Base-by-base conservation (phyloP, 2,329 filamentous ascomycete genomes). In the Nannizzia gypsea region DNA sequence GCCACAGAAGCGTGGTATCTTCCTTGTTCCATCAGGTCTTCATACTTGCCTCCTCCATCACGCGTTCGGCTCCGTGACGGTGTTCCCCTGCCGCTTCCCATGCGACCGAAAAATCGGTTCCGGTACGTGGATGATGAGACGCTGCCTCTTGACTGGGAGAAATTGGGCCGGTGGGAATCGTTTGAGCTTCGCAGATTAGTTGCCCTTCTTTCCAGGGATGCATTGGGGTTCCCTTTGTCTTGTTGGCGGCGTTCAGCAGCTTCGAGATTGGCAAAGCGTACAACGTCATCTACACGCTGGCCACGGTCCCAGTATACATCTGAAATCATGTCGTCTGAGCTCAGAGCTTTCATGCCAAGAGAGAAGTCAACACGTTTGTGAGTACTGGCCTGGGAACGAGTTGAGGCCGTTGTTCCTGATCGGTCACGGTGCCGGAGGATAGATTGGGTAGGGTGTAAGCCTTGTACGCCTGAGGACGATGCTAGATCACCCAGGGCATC, bases 341-440 rank as follows among this genome's bases (percentile, higher is more conserved):
- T 78, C 44, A 85, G 76, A 50, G 81, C 78, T 36, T 76, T 78
- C 80, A 87, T 86, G 31, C 86, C 86, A 1, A 88, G 76, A 1
- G 84, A 87, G 71, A 88, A 88, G 68, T 88, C 86, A 31, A 88
- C 84, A 28, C 84, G 82, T 59, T 82, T 83, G 0, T 83, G 72
- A 0, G 83, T 82, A 64, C 86, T 82, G 34, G 79, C 79, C 6
- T 82, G 79, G 38, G 76, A 70, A 9, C 82, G 77, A n/a, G 67
- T 68, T 8, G 68, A 69, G n/a, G 71, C 72, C 13, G 63, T 63
- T 6, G 65, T 65, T 28, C 65, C 64, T 9, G 70, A 71, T 34
- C 72, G 70, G 24, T 57, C 36, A 28, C 50, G 50, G 58, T 76
- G 77, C 57, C 81, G 81, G 20, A 86, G 73, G 61, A 84, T 84